Evolutionary conservation across 306 rosid species (phyloP), one percentile per base, ranked within the genome.

Genomic region (Casuarina cunninghamiana): DNA sequence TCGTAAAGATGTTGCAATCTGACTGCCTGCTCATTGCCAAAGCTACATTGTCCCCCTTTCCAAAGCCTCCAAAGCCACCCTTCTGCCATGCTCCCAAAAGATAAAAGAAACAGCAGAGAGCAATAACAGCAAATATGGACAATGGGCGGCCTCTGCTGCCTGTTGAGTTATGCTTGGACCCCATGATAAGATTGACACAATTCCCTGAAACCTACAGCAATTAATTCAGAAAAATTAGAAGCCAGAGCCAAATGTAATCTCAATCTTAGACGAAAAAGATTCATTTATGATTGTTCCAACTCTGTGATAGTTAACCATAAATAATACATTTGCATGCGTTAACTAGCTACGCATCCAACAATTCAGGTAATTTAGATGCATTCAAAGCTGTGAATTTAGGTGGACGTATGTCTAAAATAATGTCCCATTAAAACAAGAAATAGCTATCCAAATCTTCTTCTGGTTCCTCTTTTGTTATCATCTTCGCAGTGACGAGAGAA

Each of bases 31-130:
- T 88, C 43, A 91, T 83, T 81, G 84, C 83, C 78, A 87, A 82
- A 16, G 94, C 86, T 85, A 95, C 86, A 70, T 77, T 83, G 72
- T 95, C 99, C 53, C 90, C 91, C 80, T 93, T 93, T 60, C 99
- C 98, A 50, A 86, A 88, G 4, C 99, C 96, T 26, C 32, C 32
- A 26, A 86, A 88, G 4, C 99, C 96, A 73, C 93, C 90, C 87
- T 84, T 91, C 78, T 93, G 94, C 99, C 98, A 96, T 84, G 97
- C 90, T 79, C 99, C 99, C 88, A 96, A 84, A 82, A 96, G 95
- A 86, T 96, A 96, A 82, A 90, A 96, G 87, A 90, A 88, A 78
- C 93, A 88, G 84, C 99, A 93, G 12, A 96, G 82, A 72, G 83
- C 91, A 78, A 96, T 87, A 80, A 96, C 90, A 70, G 81, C 88